These are phyloP conservation scores for Durio zibethinus DNA, from an alignment of 345 rosid species.

Conservation along the genomic window DNA sequence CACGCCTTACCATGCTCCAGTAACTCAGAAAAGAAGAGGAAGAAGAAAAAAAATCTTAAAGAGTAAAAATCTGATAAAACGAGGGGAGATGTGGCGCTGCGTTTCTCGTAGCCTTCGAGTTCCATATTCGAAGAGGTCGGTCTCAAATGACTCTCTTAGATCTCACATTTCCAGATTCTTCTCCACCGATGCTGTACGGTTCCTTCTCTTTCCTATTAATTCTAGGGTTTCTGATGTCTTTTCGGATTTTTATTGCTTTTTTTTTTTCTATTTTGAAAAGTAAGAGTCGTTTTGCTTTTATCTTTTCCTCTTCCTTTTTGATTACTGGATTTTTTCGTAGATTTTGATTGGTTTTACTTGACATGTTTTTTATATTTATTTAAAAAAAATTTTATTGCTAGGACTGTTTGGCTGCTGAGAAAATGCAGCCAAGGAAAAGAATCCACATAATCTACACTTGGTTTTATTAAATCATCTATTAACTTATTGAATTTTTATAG, in stretches of 20 bases:
- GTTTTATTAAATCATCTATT: background rate
- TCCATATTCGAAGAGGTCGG: constrained; percentile 49
- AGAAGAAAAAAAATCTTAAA: too few relatives aligned
- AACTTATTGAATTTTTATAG: background rate
- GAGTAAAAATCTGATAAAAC: background rate
- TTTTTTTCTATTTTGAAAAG: background rate
- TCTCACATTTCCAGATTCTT: constrained; percentile 67
- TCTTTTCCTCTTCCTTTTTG: background rate
- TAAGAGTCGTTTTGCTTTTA: background rate
- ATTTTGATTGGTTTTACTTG: constrained; percentile 13
- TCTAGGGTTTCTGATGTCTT: background rate
- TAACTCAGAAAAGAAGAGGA: background rate
- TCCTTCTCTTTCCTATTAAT: background rate
- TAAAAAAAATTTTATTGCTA: background rate
- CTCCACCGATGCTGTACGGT: constrained; percentile 69
- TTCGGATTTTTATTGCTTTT: background rate
- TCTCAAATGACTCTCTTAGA: constrained; percentile 46
- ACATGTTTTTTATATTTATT: background rate
- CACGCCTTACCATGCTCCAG: background rate
- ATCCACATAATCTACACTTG: background rate
- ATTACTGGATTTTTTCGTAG: background rate
- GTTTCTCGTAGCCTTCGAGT: constrained; percentile 81
- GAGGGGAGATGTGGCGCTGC: constrained; percentile 85
- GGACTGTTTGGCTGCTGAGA: constrained; percentile 13
- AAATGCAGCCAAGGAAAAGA: background rate